phyloP scores from a whole-genome alignment of 345 rosid species.

The Lepidium africanum region DNA sequence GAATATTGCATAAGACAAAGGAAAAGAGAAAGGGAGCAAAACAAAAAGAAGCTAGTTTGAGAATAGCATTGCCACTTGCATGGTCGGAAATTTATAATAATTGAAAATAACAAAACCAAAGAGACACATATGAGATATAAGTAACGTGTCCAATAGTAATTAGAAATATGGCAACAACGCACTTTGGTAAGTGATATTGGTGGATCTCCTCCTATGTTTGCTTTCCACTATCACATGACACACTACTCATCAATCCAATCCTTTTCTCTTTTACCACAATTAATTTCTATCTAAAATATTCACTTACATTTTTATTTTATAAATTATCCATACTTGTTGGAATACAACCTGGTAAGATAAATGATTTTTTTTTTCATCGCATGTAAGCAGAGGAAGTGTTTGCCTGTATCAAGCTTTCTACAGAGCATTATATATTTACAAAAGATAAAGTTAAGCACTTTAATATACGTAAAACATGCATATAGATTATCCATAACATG shows the following conservation, averaged over 20 bases:
- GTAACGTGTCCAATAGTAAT: slow-evolving; percentile 19
- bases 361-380: neutral
- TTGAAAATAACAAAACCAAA: neutral
- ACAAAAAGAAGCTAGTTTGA: slow-evolving; percentile 6
- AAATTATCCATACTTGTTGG: neutral
- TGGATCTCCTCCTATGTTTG: slow-evolving; percentile 20
- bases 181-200: slow-evolving; percentile 28
- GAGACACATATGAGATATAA: neutral
- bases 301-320: neutral
- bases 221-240: slow-evolving; percentile 15
- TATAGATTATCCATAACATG: no score
- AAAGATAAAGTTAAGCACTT: neutral
- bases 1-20: neutral
- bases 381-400: neutral
- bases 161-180: slow-evolving; percentile 20
- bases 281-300: neutral
- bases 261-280: neutral
- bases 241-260: neutral
- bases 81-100: slow-evolving; percentile 9
- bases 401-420: neutral
- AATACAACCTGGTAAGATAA: slow-evolving; percentile 13
- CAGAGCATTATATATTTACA: neutral
- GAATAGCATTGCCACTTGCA: slow-evolving; percentile 23
- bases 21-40: slow-evolving; percentile 13
- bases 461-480: neutral